A percentile compares a stretch with the other conserved stretches of the same genome.
Evolutionary conservation across 345 rosid species (phyloP).

Genomic region (Populus ilicifolia): DNA sequence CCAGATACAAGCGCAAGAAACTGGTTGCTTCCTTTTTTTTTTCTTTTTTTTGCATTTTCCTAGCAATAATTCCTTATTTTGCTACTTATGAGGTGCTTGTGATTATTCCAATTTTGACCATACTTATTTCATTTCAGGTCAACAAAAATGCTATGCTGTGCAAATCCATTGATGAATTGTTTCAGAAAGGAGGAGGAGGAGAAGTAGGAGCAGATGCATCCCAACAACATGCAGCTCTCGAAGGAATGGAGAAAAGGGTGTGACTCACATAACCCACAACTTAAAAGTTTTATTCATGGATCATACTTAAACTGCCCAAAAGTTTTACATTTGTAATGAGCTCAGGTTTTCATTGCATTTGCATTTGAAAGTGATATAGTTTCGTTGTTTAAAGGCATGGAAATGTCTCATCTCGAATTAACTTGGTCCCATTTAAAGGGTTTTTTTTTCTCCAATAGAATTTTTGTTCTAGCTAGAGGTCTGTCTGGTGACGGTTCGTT

Average conservation of each 20-base stretch:
- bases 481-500: background rate
- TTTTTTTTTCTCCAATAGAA: no score
- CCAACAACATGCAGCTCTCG: constrained; percentile 41
- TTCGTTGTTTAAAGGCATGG: background rate
- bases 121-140: constrained; percentile 42
- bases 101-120: background rate
- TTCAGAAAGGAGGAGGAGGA: constrained; percentile 39
- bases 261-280: background rate
- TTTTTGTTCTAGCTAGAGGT: background rate
- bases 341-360: no score
- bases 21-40: constrained; percentile 36
- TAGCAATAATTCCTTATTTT: background rate
- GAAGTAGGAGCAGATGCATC: constrained; percentile 39
- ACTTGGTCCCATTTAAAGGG: no score
- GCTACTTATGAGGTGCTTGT: background rate
- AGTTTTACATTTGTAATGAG: no score
- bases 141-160: constrained; percentile 78
- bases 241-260: constrained; percentile 64
- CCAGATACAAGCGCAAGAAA: constrained; percentile 58
- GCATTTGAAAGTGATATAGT: background rate
- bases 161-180: constrained; percentile 63
- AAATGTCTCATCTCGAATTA: background rate
- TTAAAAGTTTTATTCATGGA: no score
- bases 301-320: no score
- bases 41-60: background rate